A percentile compares a stretch with the other conserved stretches of the same genome.
Evolutionary conservation across 2,329 filamentous ascomycete species (phyloP).

Genomic region (Aspergillus sp.): DNA sequence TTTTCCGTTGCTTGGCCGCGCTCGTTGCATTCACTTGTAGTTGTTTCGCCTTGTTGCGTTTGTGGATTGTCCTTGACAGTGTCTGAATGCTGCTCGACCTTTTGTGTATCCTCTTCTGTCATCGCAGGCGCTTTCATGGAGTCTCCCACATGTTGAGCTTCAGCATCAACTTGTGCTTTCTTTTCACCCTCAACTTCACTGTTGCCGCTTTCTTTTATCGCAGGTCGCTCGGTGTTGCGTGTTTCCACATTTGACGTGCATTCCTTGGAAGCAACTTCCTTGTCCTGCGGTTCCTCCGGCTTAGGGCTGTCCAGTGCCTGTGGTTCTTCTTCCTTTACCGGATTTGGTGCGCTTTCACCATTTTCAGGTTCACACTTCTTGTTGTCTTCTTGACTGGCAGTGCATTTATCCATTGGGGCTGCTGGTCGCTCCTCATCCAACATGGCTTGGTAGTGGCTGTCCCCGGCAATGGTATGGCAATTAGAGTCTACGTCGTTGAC

Average conservation of each 20-base stretch:
- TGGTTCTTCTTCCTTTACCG: not conserved
- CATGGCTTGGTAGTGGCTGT: conserved; percentile 5
- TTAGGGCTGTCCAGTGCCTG: not conserved
- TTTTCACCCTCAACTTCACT: not conserved
- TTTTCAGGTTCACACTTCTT: not conserved
- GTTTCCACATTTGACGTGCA: not conserved
- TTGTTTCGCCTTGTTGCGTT: too few species aligned
- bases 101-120: not conserved
- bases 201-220: not conserved
- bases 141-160: not conserved
- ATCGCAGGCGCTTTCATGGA: not conserved
- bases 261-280: not conserved
- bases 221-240: not conserved
- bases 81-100: not conserved
- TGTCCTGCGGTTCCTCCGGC: not conserved
- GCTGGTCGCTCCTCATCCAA: not conserved
- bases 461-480: conserved; percentile 14
- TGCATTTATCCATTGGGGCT: not conserved
- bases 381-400: not conserved
- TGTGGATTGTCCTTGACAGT: not conserved
- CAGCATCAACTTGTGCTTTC: not conserved
- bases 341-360: not conserved
- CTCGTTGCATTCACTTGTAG: not conserved
- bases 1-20: not conserved
- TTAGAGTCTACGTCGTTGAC: conserved; percentile 19